Evolutionary conservation across 257 asterid species (phyloP).

Genomic region (Leptodermis oblonga): DNA sequence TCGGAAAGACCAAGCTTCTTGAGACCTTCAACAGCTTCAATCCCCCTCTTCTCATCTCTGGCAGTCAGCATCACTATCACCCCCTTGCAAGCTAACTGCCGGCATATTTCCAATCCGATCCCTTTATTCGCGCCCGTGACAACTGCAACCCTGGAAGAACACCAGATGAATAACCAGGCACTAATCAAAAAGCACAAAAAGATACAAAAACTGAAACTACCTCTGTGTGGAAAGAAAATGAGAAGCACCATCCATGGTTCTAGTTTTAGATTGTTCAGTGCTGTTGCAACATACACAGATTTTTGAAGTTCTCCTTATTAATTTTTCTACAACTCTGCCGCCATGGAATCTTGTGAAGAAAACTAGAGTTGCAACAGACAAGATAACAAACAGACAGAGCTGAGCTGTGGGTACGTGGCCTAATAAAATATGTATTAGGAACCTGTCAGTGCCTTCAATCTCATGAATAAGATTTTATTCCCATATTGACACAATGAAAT

Average conservation of each 20-base stretch:
- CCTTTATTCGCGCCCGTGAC: slow-evolving; percentile 65
- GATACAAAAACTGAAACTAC: not conserved
- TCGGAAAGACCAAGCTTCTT: slow-evolving; percentile 20
- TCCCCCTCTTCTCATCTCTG: slow-evolving; percentile 46
- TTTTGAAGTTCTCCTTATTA: not conserved
- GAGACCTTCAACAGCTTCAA: slow-evolving; percentile 48
- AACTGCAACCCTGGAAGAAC: slow-evolving; percentile 34
- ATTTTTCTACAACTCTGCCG: not conserved
- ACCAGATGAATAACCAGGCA: not conserved
- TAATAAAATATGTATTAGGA: too few species aligned
- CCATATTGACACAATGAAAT: too few species aligned
- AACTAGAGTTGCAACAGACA: not conserved
- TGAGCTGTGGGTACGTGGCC: not conserved
- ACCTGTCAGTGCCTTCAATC: not conserved
- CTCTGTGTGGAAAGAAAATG: not conserved
- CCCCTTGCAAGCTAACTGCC: slow-evolving; percentile 47
- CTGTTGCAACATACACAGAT: not conserved
- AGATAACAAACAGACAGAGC: not conserved
- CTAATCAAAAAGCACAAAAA: too few species aligned
- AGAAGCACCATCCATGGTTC: not conserved
- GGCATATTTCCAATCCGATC: slow-evolving; percentile 50
- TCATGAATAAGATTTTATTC: too few species aligned
- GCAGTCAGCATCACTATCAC: slow-evolving; percentile 47
- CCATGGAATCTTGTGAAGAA: not conserved
- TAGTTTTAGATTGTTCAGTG: not conserved